Conservation (phyloP, 768 basidiomycete genomes). For the Hypholoma sublateritium region DNA sequence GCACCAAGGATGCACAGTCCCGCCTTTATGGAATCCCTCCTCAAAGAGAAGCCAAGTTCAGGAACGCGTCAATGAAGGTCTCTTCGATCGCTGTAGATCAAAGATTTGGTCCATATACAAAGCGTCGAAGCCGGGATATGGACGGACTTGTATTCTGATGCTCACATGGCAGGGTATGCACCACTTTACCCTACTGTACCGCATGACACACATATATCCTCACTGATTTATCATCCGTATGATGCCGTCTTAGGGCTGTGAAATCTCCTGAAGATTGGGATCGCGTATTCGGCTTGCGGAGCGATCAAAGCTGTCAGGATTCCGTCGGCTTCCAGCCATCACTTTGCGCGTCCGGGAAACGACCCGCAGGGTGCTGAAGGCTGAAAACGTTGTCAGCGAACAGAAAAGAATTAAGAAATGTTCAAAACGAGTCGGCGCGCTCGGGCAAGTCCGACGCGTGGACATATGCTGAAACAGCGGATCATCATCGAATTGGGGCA, state of each 20-base stretch:
- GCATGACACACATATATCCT: constrained; percentile 14
- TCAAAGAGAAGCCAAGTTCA: constrained; percentile 2
- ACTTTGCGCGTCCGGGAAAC: too few relatives aligned
- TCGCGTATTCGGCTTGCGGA: not conserved
- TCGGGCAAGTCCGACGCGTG: not conserved
- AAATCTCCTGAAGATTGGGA: constrained; percentile 1
- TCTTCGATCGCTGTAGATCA: constrained; percentile 16
- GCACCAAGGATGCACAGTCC: not conserved
- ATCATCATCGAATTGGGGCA: not conserved
- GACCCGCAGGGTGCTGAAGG: not conserved
- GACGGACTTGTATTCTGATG: constrained; percentile 5
- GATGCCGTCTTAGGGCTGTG: constrained; percentile 6
- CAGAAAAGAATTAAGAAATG: not conserved
- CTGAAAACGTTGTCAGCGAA: not conserved
- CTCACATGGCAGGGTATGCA: constrained; percentile 17
- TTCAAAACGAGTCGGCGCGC: not conserved
- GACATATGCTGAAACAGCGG: not conserved
- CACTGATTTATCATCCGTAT: not conserved
- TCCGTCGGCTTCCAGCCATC: not conserved
- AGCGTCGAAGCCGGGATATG: constrained; percentile 5
- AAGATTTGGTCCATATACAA: constrained; percentile 12
- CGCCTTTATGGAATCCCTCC: not conserved
- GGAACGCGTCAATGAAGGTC: constrained; percentile 13
- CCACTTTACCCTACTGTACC: constrained; percentile 13
- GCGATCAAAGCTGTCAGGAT: not conserved